Evolutionary conservation across 2,329 filamentous ascomycete genomes (phyloP).

Genomic region (Cytospora paraplurivora): DNA sequence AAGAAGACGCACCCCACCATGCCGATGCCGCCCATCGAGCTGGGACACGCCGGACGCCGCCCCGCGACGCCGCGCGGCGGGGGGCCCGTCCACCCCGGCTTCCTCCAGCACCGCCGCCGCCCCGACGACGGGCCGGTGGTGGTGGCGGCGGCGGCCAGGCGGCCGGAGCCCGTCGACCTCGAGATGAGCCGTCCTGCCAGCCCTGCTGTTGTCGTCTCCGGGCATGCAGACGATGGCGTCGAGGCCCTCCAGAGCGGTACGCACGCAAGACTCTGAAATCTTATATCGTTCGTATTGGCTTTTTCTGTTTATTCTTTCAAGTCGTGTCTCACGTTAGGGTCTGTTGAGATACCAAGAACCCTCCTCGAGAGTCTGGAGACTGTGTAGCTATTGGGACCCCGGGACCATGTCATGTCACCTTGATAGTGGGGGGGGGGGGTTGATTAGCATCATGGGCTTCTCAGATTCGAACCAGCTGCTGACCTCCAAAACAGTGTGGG

Average conservation of each 20-base stretch:
- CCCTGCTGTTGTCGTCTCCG: constrained; percentile 36
- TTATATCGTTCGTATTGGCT: not conserved
- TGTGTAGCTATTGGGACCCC: not conserved
- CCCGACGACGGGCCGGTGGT: no score
- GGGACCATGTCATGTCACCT: no score
- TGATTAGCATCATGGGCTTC: no score
- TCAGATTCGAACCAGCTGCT: not conserved
- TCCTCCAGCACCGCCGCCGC: constrained; percentile 8
- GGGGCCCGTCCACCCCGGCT: not conserved
- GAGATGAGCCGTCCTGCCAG: constrained; percentile 58
- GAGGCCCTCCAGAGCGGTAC: constrained; percentile 51
- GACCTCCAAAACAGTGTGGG: constrained; percentile 44
- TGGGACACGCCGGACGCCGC: constrained; percentile 32
- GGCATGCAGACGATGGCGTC: constrained; percentile 39
- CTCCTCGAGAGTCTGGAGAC: not conserved
- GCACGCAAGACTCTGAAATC: not conserved
- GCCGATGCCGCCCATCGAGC: constrained; percentile 37
- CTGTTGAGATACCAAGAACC: not conserved
- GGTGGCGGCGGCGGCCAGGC: no score
- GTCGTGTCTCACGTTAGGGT: not conserved
- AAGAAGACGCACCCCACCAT: constrained; percentile 41
- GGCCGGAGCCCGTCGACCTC: constrained; percentile 37
- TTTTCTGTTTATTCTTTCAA: not conserved
- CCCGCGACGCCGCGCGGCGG: constrained; percentile 8
- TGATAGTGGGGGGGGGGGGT: no score